Percentiles rank a stretch among this genome's conserved stretches.
Conservation (phyloP, 148 eudicot genomes). For the Simmondsia chinensis region DNA sequence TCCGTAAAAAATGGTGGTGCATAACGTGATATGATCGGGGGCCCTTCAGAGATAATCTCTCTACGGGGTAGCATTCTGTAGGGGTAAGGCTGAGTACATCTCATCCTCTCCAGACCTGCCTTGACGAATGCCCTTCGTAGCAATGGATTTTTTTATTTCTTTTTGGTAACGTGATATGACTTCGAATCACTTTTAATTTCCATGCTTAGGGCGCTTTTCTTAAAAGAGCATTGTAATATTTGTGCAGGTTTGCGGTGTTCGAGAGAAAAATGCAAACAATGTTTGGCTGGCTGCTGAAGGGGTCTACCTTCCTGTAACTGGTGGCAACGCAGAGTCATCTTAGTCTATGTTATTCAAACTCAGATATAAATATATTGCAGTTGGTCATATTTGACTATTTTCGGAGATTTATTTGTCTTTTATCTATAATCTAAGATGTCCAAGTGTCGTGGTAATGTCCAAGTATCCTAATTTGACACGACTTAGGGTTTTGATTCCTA, state of each 20-base stretch:
- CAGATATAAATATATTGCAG: no score
- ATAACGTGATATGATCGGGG: no score
- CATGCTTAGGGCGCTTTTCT: not conserved
- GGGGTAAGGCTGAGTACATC: not conserved
- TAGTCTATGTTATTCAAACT: constrained; percentile 18
- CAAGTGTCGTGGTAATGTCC: no score
- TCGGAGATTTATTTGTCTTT: no score
- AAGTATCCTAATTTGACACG: no score
- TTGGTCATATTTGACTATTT: no score
- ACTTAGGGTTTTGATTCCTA: no score
- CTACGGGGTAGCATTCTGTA: not conserved
- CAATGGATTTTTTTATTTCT: not conserved
- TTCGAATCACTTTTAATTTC: not conserved
- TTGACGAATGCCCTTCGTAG: no score
- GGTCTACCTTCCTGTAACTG: constrained; percentile 49
- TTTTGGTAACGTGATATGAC: not conserved
- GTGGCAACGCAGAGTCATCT: constrained; percentile 36
- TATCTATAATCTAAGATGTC: no score
- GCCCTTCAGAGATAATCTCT: no score
- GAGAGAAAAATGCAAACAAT: constrained; percentile 52
- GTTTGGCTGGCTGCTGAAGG: constrained; percentile 78
- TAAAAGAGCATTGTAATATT: not conserved
- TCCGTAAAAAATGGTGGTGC: no score
- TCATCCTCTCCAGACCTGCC: no score
- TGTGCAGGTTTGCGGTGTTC: constrained; percentile 64